A percentile compares a stretch with the other conserved stretches of the same genome.
Evolutionary conservation across 306 rosid genomes (phyloP).

Genomic region (Ormosia semicastrata): DNA sequence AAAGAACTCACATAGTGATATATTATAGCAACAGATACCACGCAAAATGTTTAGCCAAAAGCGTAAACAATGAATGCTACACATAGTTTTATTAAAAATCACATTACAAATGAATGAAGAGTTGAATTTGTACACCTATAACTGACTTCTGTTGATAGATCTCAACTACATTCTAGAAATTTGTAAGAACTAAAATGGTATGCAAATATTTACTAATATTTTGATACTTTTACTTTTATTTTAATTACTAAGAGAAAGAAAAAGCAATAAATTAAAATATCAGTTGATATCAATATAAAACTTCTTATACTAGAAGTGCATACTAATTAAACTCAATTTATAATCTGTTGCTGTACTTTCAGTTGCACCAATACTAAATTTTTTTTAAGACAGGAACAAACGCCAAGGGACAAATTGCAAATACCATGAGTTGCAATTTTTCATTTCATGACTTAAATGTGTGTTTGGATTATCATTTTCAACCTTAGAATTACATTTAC

Average conservation of each 20-base stretch:
- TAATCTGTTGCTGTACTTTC: constrained; percentile 4
- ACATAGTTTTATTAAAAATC: constrained; percentile 2
- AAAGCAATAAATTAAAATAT: no score
- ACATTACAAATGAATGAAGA: constrained; percentile 45
- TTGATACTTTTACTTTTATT: no score
- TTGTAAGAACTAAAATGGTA: neutral
- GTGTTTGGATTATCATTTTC: no score
- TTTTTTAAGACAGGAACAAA: neutral
- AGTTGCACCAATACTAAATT: neutral
- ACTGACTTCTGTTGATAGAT: constrained; percentile 22
- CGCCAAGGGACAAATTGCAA: neutral
- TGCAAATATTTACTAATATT: no score
- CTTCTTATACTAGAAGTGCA: no score
- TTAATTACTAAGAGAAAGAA: no score
- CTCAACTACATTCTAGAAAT: constrained; percentile 31
- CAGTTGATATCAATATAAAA: no score
- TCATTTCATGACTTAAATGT: neutral
- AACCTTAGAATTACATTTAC: no score
- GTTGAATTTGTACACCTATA: constrained; percentile 40
- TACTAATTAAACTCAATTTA: no score
- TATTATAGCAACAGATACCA: neutral
- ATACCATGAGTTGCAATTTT: neutral
- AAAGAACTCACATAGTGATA: neutral
- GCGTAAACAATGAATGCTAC: constrained; percentile 12
- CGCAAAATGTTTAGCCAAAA: neutral